Conservation (phyloP, 306 rosid genomes). For the Prunus davidiana region DNA sequence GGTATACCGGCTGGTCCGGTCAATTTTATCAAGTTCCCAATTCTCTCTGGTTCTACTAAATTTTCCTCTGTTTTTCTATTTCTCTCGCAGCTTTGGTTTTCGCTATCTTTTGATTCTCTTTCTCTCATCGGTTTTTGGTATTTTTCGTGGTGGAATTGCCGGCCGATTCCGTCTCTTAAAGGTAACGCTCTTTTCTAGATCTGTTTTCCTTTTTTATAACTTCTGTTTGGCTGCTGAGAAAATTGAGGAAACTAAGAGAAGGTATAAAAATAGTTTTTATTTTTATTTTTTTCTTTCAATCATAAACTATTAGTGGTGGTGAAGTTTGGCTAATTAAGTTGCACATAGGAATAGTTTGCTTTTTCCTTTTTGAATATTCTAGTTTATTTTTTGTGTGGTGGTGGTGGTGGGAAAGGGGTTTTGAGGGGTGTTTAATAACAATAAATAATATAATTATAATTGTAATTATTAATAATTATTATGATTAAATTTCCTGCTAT, state of each 20-base stretch:
- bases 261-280: background rate
- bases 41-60: slow-evolving; percentile 14
- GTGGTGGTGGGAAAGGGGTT: no score
- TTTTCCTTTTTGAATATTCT: background rate
- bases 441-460: no score
- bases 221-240: slow-evolving; percentile 23
- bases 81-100: slow-evolving; percentile 9
- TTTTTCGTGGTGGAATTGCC: slow-evolving; percentile 15
- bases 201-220: background rate
- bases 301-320: background rate
- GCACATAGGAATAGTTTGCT: no score
- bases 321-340: background rate
- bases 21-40: background rate
- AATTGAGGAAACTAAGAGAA: background rate
- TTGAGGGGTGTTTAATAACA: no score
- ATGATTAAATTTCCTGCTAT: background rate
- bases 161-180: slow-evolving; percentile 4
- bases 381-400: no score
- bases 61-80: background rate
- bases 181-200: slow-evolving; percentile 29
- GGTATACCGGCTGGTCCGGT: slow-evolving; percentile 51
- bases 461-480: no score
- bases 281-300: background rate
- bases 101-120: slow-evolving; percentile 43
- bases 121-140: slow-evolving; percentile 17